Percentiles rank a stretch among this genome's conserved stretches.
Evolutionary conservation across 108 stramenopile genomes (phyloP).

Genomic region (Nitzschia putrida): DNA sequence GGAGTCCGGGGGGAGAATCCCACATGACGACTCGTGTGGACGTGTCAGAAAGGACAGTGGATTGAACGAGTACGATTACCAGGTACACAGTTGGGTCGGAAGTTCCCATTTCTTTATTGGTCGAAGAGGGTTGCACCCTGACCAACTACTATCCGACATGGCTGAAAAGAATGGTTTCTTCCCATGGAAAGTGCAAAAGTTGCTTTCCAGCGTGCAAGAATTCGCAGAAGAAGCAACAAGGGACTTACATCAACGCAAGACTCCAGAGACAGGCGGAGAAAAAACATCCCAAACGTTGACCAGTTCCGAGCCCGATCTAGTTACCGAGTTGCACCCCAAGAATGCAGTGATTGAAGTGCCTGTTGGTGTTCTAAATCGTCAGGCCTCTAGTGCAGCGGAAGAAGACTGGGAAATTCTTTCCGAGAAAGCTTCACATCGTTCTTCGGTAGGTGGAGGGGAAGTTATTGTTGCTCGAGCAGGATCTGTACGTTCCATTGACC

Average conservation of each 20-base stretch:
- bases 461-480: slow-evolving; percentile 33
- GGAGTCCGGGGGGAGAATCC: too few relatives aligned
- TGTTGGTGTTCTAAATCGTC: slow-evolving; percentile 22
- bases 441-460: slow-evolving; percentile 19
- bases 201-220: slow-evolving; percentile 8
- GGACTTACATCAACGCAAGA: not conserved
- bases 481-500: slow-evolving; percentile 44
- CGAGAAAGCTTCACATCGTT: slow-evolving; percentile 26
- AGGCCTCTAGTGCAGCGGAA: not conserved
- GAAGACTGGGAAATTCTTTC: slow-evolving; percentile 48
- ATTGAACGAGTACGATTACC: too few relatives aligned
- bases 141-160: slow-evolving; percentile 3
- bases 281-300: not conserved
- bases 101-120: too few relatives aligned
- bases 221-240: slow-evolving; percentile 3
- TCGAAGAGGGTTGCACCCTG: too few relatives aligned
- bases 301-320: not conserved
- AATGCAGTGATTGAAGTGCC: slow-evolving; percentile 19
- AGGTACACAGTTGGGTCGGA: too few relatives aligned
- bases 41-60: too few relatives aligned
- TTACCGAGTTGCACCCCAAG: not conserved
- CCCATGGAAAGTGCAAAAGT: slow-evolving; percentile 14
- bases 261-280: not conserved
- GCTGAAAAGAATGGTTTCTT: slow-evolving; percentile 11
- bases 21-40: too few relatives aligned